Conservation (phyloP, 345 rosid genomes). For the Syzygium jambos region DNA sequence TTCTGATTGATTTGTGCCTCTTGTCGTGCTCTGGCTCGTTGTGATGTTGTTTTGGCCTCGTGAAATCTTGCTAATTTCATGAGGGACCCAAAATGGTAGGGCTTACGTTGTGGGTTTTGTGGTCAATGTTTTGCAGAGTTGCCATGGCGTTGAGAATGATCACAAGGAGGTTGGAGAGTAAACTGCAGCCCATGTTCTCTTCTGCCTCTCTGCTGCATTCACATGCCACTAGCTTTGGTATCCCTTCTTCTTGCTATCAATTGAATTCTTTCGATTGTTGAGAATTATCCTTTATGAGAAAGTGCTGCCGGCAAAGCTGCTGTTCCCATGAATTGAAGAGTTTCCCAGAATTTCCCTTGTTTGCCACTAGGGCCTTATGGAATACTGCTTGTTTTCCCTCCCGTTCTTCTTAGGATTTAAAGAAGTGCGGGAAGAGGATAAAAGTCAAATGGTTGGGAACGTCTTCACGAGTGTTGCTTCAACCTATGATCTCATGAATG, state of each 20-base stretch:
- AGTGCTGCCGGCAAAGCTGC: neutral
- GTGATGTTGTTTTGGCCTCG: neutral
- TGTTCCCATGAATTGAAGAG: neutral
- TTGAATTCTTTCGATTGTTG: neutral
- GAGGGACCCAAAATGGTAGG: neutral
- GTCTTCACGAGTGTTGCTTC: constrained; percentile 90
- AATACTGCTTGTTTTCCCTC: neutral
- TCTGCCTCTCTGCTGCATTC: constrained; percentile 42
- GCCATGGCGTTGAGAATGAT: neutral
- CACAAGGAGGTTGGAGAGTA: neutral
- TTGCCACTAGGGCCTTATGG: neutral
- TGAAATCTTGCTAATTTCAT: neutral
- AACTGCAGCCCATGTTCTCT: neutral
- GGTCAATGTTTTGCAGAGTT: neutral
- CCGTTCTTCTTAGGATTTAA: constrained; percentile 50
- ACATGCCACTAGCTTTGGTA: constrained; percentile 97
- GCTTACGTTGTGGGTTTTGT: neutral
- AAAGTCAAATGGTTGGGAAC: constrained; percentile 70
- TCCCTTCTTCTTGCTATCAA: neutral
- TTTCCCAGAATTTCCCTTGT: neutral
- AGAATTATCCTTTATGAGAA: neutral
- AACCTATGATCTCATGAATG: constrained; percentile 94
- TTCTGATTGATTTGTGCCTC: neutral
- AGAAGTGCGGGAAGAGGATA: constrained; percentile 79
- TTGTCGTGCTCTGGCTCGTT: neutral